A percentile compares a stretch with the other conserved stretches of the same genome.
Evolutionary conservation across 2,329 filamentous ascomycete species (phyloP).

Genomic region (Neonectria coccinea): DNA sequence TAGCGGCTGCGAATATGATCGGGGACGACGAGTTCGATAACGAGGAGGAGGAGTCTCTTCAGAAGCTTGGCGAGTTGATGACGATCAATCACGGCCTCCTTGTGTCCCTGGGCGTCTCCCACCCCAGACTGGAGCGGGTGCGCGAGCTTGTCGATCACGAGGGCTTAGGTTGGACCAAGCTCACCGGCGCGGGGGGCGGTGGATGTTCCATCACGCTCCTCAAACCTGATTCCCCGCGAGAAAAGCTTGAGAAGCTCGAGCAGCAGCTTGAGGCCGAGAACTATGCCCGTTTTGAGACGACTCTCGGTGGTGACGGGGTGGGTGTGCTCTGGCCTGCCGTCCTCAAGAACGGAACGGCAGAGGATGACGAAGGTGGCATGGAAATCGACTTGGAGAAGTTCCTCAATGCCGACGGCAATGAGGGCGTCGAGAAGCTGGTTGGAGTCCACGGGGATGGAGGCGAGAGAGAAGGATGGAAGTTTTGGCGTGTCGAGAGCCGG

Average conservation of each 20-base stretch:
- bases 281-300: slow-evolving; percentile 88
- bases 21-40: slow-evolving; percentile 75
- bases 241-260: slow-evolving; percentile 73
- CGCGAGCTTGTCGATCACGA: slow-evolving; percentile 91
- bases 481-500: slow-evolving; percentile 75
- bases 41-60: slow-evolving; percentile 71
- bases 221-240: slow-evolving; percentile 70
- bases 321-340: slow-evolving; percentile 95
- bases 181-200: slow-evolving; percentile 94
- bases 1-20: slow-evolving; percentile 66
- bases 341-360: slow-evolving; percentile 83
- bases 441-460: slow-evolving; percentile 78
- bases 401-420: slow-evolving; percentile 83
- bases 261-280: slow-evolving; percentile 74
- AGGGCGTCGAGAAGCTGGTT: slow-evolving; percentile 88
- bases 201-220: slow-evolving; percentile 95
- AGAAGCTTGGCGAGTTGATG: slow-evolving; percentile 86
- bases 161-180: slow-evolving; percentile 94
- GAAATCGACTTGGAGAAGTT: slow-evolving; percentile 92
- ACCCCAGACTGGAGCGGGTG: slow-evolving; percentile 91
- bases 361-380: slow-evolving; percentile 83
- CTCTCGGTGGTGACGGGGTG: slow-evolving; percentile 91
- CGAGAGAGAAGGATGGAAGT: slow-evolving; percentile 85
- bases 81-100: slow-evolving; percentile 93
- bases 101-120: slow-evolving; percentile 91